Evolutionary conservation across 805 yeast species (phyloP), one percentile per base, ranked within the genome.

Genomic region (Candida manassasensis): DNA sequence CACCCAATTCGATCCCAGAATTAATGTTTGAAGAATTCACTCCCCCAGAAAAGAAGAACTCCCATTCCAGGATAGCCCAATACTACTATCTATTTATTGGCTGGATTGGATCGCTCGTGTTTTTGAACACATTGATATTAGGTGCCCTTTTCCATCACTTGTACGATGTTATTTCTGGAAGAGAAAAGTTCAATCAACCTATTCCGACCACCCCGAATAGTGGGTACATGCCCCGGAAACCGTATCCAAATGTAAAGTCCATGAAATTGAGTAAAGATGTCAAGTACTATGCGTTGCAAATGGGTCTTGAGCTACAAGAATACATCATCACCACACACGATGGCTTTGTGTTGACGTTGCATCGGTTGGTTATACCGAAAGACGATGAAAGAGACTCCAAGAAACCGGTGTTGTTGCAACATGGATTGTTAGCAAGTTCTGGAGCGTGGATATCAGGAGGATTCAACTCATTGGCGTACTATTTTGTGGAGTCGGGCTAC

Each of bases 361-460:
- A 84, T 51, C 75, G 86, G 29, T 52, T 86, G 6, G 60, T 77
- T 5, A 72, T 78, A 41, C 79, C 81, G 0, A 35, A 62, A 4
- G 52, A 43, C 3, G 56, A 44, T 8, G 47, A 51, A 11, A 52
- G 71, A 24, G 31, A 54, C 25, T 27, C 44, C 22, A 55, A 69
- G 41, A 68, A 67, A 36, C 97, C 97, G 0, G 63, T 90, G 1
- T 62, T 90, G 15, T 58, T 87, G 42, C 63, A 90, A 14, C 98
- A 90, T 49, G 98, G 98, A 0, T 67, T 90, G 10, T 62, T 90
- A 43, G 95, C 89, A 51, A 82, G 94, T 15, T 78, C 90, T 0
- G 96, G 89, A 0, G 83, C 96, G 0, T 90, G 73, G 55, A 71
- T 90, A 19, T 81, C 95, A 0, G 65, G 84, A n/a, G 98, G 97